Percentiles rank a stretch among this genome's conserved stretches.
phyloP scores from a whole-genome alignment of 2,329 filamentous ascomycete species.

The Cordyceps tenuipes region DNA sequence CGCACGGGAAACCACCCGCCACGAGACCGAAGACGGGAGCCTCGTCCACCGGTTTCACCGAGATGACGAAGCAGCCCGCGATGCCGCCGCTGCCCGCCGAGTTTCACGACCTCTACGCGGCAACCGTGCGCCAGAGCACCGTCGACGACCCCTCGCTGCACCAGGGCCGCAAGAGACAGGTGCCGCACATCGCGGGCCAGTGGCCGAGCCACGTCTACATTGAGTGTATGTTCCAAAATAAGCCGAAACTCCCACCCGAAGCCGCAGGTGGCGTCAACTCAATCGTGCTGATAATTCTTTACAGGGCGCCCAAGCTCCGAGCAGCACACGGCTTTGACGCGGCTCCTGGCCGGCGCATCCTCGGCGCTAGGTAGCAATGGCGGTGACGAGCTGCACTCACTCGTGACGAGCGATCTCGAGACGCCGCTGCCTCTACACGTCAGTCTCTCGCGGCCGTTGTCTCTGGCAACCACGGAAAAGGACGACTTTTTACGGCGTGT shows the following conservation, averaged over 20 bases:
- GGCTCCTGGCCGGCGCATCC: conserved; percentile 28
- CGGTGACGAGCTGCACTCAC: conserved; percentile 47
- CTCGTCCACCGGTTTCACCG: not conserved
- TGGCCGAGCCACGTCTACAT: conserved; percentile 92
- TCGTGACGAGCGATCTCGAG: conserved; percentile 70
- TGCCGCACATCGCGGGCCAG: conserved; percentile 77
- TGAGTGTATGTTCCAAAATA: conserved; percentile 60
- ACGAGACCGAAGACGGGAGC: not conserved
- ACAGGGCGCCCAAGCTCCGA: conserved; percentile 45
- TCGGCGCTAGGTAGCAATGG: conserved; percentile 25
- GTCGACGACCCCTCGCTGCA: conserved; percentile 79
- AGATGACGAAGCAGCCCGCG: conserved; percentile 16
- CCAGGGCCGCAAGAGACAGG: conserved; percentile 71
- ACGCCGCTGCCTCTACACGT: conserved; percentile 78
- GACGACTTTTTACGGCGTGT: conserved; percentile 56
- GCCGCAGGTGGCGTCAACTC: not conserved
- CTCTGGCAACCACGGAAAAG: conserved; percentile 64
- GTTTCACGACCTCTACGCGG: conserved; percentile 87
- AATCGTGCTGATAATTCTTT: not conserved
- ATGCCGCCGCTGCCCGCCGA: conserved; percentile 68
- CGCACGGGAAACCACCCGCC: not conserved
- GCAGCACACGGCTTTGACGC: conserved; percentile 39
- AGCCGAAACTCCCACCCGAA: not conserved
- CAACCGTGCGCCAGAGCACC: conserved; percentile 66
- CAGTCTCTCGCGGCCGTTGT: conserved; percentile 76